These are phyloP conservation scores for Termitomyces heimii DNA, from an alignment of 768 basidiomycete species.

Conservation along the genomic window DNA sequence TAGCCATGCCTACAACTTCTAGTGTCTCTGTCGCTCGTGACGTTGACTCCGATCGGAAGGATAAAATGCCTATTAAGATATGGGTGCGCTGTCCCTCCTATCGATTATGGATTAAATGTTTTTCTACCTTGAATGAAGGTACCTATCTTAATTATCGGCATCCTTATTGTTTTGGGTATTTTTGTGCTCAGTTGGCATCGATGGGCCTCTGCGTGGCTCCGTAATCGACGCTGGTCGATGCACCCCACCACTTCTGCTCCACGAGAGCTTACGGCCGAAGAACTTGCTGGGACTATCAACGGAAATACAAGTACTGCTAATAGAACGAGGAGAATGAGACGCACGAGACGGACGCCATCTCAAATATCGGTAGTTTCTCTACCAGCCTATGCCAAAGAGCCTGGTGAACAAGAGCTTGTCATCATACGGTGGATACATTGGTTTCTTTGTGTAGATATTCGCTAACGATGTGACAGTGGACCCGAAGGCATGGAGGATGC, in stretches of 20 bases:
- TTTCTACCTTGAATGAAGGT: background rate
- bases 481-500: conserved; percentile 50
- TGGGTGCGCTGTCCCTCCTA: conserved; percentile 9
- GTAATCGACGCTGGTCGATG: background rate
- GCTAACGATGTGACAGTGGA: conserved; percentile 29
- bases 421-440: conserved; percentile 37
- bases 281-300: conserved; percentile 45
- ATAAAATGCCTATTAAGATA: conserved; percentile 2
- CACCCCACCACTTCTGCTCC: background rate
- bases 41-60: background rate
- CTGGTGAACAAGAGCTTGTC: conserved; percentile 78
- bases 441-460: background rate
- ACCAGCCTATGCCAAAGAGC: conserved; percentile 79
- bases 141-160: conserved; percentile 10
- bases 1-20: conserved; percentile 8
- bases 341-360: conserved; percentile 62
- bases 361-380: conserved; percentile 76
- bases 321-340: conserved; percentile 26
- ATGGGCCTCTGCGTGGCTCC: background rate
- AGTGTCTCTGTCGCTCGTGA: background rate
- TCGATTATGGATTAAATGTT: background rate
- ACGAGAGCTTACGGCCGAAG: conserved; percentile 50
- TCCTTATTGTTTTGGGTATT: background rate
- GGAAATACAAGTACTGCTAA: conserved; percentile 18
- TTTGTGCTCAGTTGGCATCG: conserved; percentile 4